These are phyloP conservation scores for Microstegium vimineum DNA, from an alignment of 176 grass and related monocot genomes.

Conservation along the genomic window DNA sequence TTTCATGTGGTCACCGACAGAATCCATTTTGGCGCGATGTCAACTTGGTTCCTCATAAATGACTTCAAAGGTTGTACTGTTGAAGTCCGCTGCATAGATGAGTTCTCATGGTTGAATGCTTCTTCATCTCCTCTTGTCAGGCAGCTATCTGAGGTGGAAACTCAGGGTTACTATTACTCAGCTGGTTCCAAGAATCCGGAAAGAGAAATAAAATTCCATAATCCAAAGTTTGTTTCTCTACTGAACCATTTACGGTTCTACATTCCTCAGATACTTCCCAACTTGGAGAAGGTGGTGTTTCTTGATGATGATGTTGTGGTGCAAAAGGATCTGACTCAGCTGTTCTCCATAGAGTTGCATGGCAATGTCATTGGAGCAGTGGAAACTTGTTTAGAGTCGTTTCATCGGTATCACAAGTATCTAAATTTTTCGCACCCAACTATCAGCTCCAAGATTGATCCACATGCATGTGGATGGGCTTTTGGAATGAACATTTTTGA, in stretches of 20 bases:
- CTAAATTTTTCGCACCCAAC: slow-evolving; percentile 82
- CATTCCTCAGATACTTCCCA: slow-evolving; percentile 87
- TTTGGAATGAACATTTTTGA: slow-evolving; percentile 99
- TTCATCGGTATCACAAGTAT: slow-evolving; percentile 96
- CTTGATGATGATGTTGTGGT: slow-evolving; percentile 99
- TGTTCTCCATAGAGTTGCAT: slow-evolving; percentile 93
- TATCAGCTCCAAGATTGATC: slow-evolving; percentile 90
- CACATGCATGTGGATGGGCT: slow-evolving; percentile 94
- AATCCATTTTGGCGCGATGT: slow-evolving; percentile 76
- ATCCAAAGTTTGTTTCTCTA: slow-evolving; percentile 60
- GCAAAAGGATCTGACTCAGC: slow-evolving; percentile 88
- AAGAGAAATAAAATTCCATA: slow-evolving; percentile 67
- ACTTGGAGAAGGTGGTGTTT: slow-evolving; percentile 94
- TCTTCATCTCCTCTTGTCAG: slow-evolving; percentile 64
- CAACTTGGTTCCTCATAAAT: slow-evolving; percentile 86
- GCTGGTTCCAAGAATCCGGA: slow-evolving; percentile 46
- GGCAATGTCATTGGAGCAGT: slow-evolving; percentile 97
- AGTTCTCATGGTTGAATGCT: slow-evolving; percentile 91
- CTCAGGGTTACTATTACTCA: slow-evolving; percentile 52
- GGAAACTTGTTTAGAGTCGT: slow-evolving; percentile 96
- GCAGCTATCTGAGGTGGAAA: slow-evolving; percentile 50
- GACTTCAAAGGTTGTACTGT: slow-evolving; percentile 89
- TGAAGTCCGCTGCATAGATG: slow-evolving; percentile 85
- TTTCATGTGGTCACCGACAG: slow-evolving; percentile 94
- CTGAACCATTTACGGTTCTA: slow-evolving; percentile 96